phyloP scores from a whole-genome alignment of 768 basidiomycete genomes.

The Lentinula edodes region DNA sequence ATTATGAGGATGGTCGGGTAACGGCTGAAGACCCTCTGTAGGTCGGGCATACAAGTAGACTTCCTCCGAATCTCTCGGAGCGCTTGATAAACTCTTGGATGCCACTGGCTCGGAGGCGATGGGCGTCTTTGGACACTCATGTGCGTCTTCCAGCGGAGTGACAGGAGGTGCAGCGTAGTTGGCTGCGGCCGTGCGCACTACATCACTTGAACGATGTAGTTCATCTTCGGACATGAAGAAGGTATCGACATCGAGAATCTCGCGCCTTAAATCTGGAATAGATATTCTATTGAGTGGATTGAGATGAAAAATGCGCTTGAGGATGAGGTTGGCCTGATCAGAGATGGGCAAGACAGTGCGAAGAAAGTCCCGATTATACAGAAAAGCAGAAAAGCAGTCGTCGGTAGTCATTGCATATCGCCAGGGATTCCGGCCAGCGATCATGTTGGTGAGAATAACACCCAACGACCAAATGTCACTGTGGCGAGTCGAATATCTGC shows the following conservation, averaged over 20 bases:
- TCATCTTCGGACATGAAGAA: conserved; percentile 58
- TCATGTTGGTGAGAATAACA: conserved; percentile 80
- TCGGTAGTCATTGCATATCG: conserved; percentile 60
- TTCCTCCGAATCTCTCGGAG: conserved; percentile 4
- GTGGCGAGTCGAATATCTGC: conserved; percentile 50
- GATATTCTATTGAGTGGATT: conserved; percentile 58
- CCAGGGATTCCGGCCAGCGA: conserved; percentile 78
- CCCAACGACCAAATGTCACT: conserved; percentile 76
- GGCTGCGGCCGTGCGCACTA: conserved; percentile 15
- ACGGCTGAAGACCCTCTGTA: neutral
- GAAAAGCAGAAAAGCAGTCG: conserved; percentile 60
- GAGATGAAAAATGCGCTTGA: conserved; percentile 68
- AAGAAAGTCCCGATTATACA: conserved; percentile 59
- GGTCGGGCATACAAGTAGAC: conserved; percentile 4
- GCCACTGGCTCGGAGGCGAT: neutral
- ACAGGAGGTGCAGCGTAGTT: conserved; percentile 11
- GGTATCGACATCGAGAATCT: conserved; percentile 48
- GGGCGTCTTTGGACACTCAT: neutral
- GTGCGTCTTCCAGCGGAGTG: neutral
- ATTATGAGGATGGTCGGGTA: neutral
- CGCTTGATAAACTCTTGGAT: neutral
- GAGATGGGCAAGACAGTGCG: conserved; percentile 72
- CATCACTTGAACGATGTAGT: conserved; percentile 15
- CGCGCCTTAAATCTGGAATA: conserved; percentile 53
- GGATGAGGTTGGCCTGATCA: conserved; percentile 50